A percentile compares a stretch with the other conserved stretches of the same genome.
These are phyloP conservation scores for Tolypocladium tropicale DNA, from an alignment of 2,329 filamentous ascomycete species.

Conservation along the genomic window DNA sequence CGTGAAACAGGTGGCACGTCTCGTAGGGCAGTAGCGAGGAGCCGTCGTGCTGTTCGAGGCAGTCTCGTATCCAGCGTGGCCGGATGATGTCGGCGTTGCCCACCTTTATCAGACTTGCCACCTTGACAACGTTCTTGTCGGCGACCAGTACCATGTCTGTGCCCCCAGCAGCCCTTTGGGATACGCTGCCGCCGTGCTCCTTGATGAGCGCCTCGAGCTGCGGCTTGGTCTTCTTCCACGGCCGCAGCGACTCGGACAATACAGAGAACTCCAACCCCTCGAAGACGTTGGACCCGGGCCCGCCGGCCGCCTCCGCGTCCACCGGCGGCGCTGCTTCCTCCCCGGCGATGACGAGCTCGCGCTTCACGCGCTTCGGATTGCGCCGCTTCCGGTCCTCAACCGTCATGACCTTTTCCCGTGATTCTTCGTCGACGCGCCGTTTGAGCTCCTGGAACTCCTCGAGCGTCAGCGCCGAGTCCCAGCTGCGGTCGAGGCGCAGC, in stretches of 20 bases:
- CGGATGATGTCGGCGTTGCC: constrained; percentile 63
- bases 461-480: constrained; percentile 69
- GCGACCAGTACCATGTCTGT: constrained; percentile 62
- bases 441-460: constrained; percentile 69
- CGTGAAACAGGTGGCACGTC: constrained; percentile 61
- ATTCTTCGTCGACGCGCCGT: constrained; percentile 56
- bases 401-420: constrained; percentile 65
- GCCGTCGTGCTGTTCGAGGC: constrained; percentile 48
- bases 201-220: constrained; percentile 77
- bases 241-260: constrained; percentile 62
- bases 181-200: constrained; percentile 68
- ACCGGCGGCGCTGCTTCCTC: constrained; percentile 40
- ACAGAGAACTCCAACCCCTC: constrained; percentile 72
- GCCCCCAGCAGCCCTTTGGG: constrained; percentile 58
- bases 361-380: constrained; percentile 51
- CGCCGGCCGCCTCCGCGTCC: not conserved
- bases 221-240: constrained; percentile 63
- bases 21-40: constrained; percentile 52
- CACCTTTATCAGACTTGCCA: constrained; percentile 69
- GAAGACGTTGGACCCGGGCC: constrained; percentile 55
- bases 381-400: constrained; percentile 56
- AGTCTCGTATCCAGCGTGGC: constrained; percentile 77
- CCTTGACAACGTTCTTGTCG: constrained; percentile 72
- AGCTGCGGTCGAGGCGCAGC: constrained; percentile 72
- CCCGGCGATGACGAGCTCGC: constrained; percentile 62